Conservation (phyloP, 2,329 filamentous ascomycete species). For the Teratosphaeriaceae sp. region DNA sequence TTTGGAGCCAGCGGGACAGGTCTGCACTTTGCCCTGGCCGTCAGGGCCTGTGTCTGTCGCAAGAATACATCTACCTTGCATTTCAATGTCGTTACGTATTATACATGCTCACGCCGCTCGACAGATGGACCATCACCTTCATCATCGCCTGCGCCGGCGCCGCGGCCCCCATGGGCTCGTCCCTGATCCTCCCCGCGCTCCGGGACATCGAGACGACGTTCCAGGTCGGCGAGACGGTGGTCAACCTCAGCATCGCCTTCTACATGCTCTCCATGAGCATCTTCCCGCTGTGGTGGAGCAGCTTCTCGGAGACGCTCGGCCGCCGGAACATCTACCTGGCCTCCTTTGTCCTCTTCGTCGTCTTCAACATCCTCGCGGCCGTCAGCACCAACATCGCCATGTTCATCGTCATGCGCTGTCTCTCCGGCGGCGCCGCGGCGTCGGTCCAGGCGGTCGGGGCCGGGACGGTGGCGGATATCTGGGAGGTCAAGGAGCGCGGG, state of each 20-base stretch:
- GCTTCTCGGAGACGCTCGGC: conserved; percentile 65
- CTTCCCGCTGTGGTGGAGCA: conserved; percentile 82
- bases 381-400: conserved; percentile 64
- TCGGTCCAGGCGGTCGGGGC: conserved; percentile 78
- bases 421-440: conserved; percentile 69
- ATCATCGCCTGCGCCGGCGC: conserved; percentile 71
- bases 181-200: conserved; percentile 73
- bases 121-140: conserved; percentile 77
- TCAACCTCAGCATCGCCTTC: conserved; percentile 69
- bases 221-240: conserved; percentile 55
- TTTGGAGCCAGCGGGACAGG: too few species aligned
- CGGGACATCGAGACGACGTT: conserved; percentile 57
- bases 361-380: conserved; percentile 65
- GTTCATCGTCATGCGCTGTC: conserved; percentile 69
- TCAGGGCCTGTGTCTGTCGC: too few species aligned
- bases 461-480: conserved; percentile 76
- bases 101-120: too few species aligned
- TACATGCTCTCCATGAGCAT: conserved; percentile 78
- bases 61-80: too few species aligned
- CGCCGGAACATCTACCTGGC: conserved; percentile 71
- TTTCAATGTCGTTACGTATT: too few species aligned
- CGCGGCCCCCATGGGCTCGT: conserved; percentile 74
- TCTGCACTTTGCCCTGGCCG: too few species aligned
- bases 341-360: conserved; percentile 64
- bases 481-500: conserved; percentile 66